Base-by-base conservation (phyloP, 2,329 filamentous ascomycete species). In the Colletotrichum sp. region DNA sequence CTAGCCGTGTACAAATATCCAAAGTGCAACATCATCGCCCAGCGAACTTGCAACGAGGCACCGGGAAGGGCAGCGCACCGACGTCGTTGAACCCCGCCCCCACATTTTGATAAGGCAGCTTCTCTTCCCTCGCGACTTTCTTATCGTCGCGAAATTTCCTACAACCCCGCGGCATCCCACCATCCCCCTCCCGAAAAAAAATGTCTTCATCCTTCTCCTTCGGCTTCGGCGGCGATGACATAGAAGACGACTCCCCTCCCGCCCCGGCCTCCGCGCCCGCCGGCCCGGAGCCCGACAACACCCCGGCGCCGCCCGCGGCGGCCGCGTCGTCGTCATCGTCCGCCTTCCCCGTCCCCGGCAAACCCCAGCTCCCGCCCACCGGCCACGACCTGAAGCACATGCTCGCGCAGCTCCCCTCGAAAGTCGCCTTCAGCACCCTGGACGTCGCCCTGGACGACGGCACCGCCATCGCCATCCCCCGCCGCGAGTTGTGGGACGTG, bases 401-500 rank as follows among this genome's bases (percentile, higher is more conserved):
- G 82, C 84, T 93, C n/a, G 83, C 86, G 5, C 84, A 84, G 72
- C 87, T 96, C 61, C 95, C 95, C 1, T 94, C 93, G 71, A 94
- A 94, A 83, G 90, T 97, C 71, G 92, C 93, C 21, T 96, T 93
- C 84, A 88, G 90, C 79, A 88, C 88, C 15, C 84, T 96, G 21
- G 84, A 87, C 9, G 89, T 95, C 67, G 87, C 88, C 24, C 89
- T 93, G 7, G 92, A 93, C 59, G 87, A 91, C 77, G 89, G 89
- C 12, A 84, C 86, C 63, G 84, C 80, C 5, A 82, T 93, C 12
- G 84, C 83, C 48, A 87, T 97, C 9, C 94, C 94, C 0, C 91
- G 94, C 52, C 91, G 95, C 74, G 94, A 96, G 82, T 88, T 97
- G 61, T 96, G 94, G 91, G 95, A 97, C 82, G 93, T 96, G 52